Percentiles rank a stretch among this genome's conserved stretches.
Evolutionary conservation across 2,329 filamentous ascomycete genomes (phyloP).

Genomic region (Catunica adiposa): DNA sequence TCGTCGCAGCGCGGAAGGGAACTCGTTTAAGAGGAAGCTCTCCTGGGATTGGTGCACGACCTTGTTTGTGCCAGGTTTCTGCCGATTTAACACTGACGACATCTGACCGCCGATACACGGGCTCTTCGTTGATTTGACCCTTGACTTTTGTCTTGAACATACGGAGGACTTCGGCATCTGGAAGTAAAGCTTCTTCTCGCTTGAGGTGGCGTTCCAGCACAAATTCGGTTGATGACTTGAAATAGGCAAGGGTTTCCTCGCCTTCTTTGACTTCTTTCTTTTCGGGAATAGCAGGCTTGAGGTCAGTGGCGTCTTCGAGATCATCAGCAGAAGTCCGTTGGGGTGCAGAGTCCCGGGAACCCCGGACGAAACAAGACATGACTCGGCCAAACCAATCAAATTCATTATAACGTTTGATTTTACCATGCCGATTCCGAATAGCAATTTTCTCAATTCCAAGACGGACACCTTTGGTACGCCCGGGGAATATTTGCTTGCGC

Average conservation of each 20-base stretch:
- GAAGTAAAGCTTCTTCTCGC: slow-evolving; percentile 73
- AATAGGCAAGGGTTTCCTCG: slow-evolving; percentile 70
- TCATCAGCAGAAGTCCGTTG: slow-evolving; percentile 58
- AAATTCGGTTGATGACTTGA: slow-evolving; percentile 73
- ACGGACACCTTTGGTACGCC: slow-evolving; percentile 74
- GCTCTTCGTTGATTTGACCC: slow-evolving; percentile 56
- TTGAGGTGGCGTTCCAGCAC: slow-evolving; percentile 74
- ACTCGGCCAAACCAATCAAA: slow-evolving; percentile 80
- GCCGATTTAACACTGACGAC: slow-evolving; percentile 75
- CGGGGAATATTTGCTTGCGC: slow-evolving; percentile 64
- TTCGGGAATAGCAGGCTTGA: slow-evolving; percentile 55
- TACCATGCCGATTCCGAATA: slow-evolving; percentile 60
- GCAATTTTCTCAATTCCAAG: slow-evolving; percentile 67
- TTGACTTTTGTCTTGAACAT: slow-evolving; percentile 61
- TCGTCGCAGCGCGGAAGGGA: slow-evolving; percentile 78
- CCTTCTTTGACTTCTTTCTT: slow-evolving; percentile 59
- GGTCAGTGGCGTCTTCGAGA: slow-evolving; percentile 59
- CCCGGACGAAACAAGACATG: slow-evolving; percentile 53
- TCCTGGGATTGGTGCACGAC: slow-evolving; percentile 54
- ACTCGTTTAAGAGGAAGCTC: slow-evolving; percentile 69
- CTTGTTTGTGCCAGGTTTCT: slow-evolving; percentile 97
- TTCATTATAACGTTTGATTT: slow-evolving; percentile 57
- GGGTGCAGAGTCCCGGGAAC: slow-evolving; percentile 27
- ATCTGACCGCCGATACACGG: slow-evolving; percentile 65
- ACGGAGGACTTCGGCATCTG: slow-evolving; percentile 51